Conservation (phyloP, 257 asterid species). For the Lycium ferocissimum region DNA sequence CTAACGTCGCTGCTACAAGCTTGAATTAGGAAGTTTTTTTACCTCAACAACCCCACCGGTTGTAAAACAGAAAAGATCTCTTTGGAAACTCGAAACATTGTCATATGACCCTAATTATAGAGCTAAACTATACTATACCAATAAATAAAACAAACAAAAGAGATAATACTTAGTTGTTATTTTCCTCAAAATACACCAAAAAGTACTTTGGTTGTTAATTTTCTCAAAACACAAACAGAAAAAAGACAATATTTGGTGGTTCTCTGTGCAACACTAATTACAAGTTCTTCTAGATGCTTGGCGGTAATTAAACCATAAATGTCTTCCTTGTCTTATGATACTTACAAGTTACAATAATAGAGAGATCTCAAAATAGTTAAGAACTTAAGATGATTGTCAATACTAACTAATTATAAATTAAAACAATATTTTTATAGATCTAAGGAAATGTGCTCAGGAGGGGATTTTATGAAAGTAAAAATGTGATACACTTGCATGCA, state of each 20-base stretch:
- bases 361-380: background rate
- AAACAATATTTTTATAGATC: background rate
- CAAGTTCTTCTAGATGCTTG: background rate
- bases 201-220: background rate
- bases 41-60: background rate
- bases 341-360: background rate
- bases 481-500: background rate
- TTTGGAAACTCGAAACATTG: background rate
- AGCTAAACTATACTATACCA: background rate
- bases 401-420: background rate
- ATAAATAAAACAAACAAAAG: background rate
- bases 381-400: constrained; percentile 23
- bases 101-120: background rate
- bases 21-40: background rate
- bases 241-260: background rate
- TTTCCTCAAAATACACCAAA: background rate
- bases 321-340: background rate
- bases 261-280: background rate
- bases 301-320: background rate
- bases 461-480: background rate
- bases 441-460: background rate
- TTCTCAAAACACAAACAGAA: background rate
- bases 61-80: too few relatives aligned
- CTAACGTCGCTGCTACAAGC: background rate
- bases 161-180: background rate